These are phyloP conservation scores for Tuber brumale DNA, from an alignment of 495 filamentous ascomycete genomes.

Conservation along the genomic window DNA sequence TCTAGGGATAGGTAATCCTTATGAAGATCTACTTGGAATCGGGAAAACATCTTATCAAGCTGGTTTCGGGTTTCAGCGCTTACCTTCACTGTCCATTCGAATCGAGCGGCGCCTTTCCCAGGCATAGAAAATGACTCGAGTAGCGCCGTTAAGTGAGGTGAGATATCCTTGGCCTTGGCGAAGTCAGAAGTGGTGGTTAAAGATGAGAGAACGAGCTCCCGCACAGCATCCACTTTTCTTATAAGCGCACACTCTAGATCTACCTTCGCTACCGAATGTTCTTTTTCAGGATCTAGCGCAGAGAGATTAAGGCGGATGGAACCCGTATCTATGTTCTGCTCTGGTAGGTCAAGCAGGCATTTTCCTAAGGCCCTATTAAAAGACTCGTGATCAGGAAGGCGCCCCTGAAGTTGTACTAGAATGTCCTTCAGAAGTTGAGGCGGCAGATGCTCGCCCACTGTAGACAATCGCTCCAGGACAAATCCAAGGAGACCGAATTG, in stretches of 20 bases:
- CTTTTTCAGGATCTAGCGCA: neutral
- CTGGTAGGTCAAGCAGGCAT: neutral
- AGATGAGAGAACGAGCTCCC: constrained; percentile 10
- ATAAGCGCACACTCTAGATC: constrained; percentile 34
- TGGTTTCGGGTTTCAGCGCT: constrained; percentile 12
- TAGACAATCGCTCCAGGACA: constrained; percentile 18
- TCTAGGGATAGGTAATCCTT: constrained; percentile 13
- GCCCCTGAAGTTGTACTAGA: neutral
- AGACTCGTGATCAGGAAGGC: neutral
- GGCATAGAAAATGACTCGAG: constrained; percentile 26
- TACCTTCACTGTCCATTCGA: constrained; percentile 20
- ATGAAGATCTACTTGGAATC: constrained; percentile 26
- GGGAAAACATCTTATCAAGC: constrained; percentile 24
- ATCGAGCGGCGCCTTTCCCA: constrained; percentile 9
- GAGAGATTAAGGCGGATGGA: neutral
- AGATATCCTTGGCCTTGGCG: constrained; percentile 8
- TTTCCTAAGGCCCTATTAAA: neutral
- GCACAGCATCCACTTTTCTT: constrained; percentile 24
- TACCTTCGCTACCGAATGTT: neutral
- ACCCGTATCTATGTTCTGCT: neutral
- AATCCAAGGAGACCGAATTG: constrained; percentile 26
- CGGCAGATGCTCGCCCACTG: constrained; percentile 15
- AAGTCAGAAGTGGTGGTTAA: constrained; percentile 11
- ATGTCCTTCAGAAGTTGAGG: neutral
- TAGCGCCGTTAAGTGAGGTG: constrained; percentile 32